phyloP scores from a whole-genome alignment of 768 basidiomycete species.

The Cytidiella melzeri region DNA sequence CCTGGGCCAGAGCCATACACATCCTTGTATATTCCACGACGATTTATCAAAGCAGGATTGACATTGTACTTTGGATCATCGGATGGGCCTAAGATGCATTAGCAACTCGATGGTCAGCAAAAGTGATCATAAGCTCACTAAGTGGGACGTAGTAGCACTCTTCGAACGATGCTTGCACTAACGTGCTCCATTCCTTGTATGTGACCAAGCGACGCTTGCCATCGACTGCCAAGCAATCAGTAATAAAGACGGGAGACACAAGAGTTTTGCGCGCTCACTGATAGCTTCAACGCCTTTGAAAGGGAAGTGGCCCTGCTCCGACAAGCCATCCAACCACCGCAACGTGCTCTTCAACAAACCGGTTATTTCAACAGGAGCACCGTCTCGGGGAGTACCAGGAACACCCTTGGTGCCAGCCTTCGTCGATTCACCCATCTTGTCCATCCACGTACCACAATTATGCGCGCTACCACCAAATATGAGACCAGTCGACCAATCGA shows the following conservation, averaged over 20 bases:
- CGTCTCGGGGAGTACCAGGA: constrained; percentile 95
- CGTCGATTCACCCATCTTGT: constrained; percentile 94
- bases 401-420: constrained; percentile 91
- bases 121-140: constrained; percentile 37
- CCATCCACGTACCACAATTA: constrained; percentile 98
- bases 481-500: constrained; percentile 95
- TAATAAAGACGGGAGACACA: constrained; percentile 8
- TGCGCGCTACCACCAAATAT: constrained; percentile 78
- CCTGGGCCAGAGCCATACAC: constrained; percentile 85
- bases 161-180: constrained; percentile 87
- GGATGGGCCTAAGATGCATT: constrained; percentile 44
- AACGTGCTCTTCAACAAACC: constrained; percentile 91
- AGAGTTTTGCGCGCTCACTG: constrained; percentile 40
- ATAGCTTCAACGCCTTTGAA: constrained; percentile 83
- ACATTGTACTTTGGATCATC: constrained; percentile 70
- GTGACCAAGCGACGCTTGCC: constrained; percentile 67
- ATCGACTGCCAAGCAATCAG: no score
- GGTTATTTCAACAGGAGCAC: constrained; percentile 93
- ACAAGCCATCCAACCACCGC: constrained; percentile 77
- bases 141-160: constrained; percentile 84
- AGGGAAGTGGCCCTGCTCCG: constrained; percentile 65
- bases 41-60: constrained; percentile 66
- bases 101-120: neutral
- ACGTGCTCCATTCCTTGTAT: constrained; percentile 84
- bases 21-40: constrained; percentile 98